These are phyloP conservation scores for Royoungia palumana DNA, from an alignment of 768 basidiomycete species.

Conservation along the genomic window DNA sequence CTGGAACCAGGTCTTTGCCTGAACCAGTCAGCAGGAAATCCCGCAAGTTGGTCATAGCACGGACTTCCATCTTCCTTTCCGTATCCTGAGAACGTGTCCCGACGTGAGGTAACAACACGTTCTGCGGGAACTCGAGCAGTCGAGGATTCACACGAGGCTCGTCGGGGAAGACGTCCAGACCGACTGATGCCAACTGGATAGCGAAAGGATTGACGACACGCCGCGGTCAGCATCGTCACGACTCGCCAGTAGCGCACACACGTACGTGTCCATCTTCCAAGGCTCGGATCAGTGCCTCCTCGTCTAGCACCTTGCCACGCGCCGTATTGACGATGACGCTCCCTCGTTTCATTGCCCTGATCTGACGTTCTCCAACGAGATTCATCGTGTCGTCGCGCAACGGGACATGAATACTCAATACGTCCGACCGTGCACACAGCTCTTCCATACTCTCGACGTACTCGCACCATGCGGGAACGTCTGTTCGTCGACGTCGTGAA, in stretches of 20 bases:
- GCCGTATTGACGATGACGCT: slow-evolving; percentile 84
- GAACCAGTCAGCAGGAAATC: slow-evolving; percentile 62
- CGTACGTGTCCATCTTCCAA: slow-evolving; percentile 85
- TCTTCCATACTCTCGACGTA: slow-evolving; percentile 66
- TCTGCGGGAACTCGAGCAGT: slow-evolving; percentile 73
- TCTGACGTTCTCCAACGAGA: slow-evolving; percentile 71
- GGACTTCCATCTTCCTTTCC: slow-evolving; percentile 80
- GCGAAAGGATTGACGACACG: background rate
- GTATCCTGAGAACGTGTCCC: slow-evolving; percentile 83
- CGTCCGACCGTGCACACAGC: slow-evolving; percentile 71
- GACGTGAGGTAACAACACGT: slow-evolving; percentile 90
- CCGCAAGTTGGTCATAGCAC: slow-evolving; percentile 71
- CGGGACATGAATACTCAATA: slow-evolving; percentile 84
- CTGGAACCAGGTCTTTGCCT: slow-evolving; percentile 64
- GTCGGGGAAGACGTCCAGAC: slow-evolving; percentile 83
- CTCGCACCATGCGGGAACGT: slow-evolving; percentile 70
- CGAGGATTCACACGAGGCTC: slow-evolving; percentile 80
- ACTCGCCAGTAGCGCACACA: slow-evolving; percentile 13
- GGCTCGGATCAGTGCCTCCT: slow-evolving; percentile 81
- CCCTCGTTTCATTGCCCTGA: slow-evolving; percentile 73
- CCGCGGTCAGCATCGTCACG: background rate
- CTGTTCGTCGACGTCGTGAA: slow-evolving; percentile 51
- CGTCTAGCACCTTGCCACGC: slow-evolving; percentile 87
- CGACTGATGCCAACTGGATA: slow-evolving; percentile 69
- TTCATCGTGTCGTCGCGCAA: slow-evolving; percentile 70